These are phyloP conservation scores for Cicer bijugum DNA, from an alignment of 306 rosid species.

Conservation along the genomic window DNA sequence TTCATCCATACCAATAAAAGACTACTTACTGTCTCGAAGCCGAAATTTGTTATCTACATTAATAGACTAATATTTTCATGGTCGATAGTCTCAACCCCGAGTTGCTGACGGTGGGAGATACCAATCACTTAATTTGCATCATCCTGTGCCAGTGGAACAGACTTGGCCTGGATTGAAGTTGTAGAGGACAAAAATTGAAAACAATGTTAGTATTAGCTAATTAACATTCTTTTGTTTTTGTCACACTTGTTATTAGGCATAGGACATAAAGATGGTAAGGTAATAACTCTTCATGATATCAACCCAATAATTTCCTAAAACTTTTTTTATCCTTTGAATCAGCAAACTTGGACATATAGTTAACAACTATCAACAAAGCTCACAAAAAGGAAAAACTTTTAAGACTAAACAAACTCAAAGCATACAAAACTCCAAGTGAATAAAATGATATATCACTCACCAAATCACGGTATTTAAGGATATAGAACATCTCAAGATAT, in stretches of 20 bases:
- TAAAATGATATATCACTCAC: slow-evolving; percentile 55
- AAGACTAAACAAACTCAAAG: background rate
- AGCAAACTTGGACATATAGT: background rate
- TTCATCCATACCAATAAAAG: slow-evolving; percentile 26
- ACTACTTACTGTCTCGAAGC: slow-evolving; percentile 4
- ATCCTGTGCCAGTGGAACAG: slow-evolving; percentile 69
- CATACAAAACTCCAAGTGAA: background rate
- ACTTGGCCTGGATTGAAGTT: slow-evolving; percentile 62
- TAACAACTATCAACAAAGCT: background rate
- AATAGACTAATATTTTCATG: background rate
- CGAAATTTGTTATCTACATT: slow-evolving; percentile 34
- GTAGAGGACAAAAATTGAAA: slow-evolving; percentile 18
- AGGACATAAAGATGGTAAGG: slow-evolving; percentile 2
- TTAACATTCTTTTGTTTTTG: slow-evolving; percentile 5
- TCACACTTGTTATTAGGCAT: background rate
- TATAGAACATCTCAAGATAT: slow-evolving; percentile 94
- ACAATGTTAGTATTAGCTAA: slow-evolving; percentile 15
- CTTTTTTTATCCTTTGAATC: background rate
- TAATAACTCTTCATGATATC: slow-evolving; percentile 5
- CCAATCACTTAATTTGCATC: slow-evolving; percentile 38
- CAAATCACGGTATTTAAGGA: slow-evolving; percentile 88
- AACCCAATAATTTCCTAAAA: slow-evolving; percentile 24
- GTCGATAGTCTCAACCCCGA: no score
- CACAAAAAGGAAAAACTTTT: background rate
- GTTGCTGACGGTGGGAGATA: background rate